Percentiles rank a stretch among this genome's conserved stretches.
Evolutionary conservation across 768 basidiomycete genomes (phyloP).

Genomic region (Hypholoma fasciculare): DNA sequence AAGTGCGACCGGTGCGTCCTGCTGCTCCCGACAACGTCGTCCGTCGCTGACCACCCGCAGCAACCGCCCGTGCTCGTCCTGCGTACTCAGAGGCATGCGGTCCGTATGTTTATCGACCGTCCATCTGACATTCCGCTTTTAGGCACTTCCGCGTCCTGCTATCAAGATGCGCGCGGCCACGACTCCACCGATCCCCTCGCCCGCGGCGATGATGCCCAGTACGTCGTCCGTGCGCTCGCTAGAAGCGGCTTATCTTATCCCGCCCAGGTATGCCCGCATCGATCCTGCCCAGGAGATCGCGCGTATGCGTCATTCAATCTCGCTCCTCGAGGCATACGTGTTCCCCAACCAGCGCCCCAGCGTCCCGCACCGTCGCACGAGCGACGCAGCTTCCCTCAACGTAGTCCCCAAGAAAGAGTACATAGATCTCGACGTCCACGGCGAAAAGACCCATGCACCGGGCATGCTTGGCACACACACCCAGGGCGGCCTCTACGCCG

Average conservation of each 20-base stretch:
- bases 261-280: slow-evolving; percentile 42
- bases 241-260: slow-evolving; percentile 15
- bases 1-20: slow-evolving; percentile 78
- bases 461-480: slow-evolving; percentile 68
- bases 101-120: slow-evolving; percentile 7
- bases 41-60: slow-evolving; percentile 35
- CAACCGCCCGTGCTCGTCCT: slow-evolving; percentile 87
- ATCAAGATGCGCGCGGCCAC: slow-evolving; percentile 71
- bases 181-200: slow-evolving; percentile 50
- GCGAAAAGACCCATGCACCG: slow-evolving; percentile 50
- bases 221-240: slow-evolving; percentile 27
- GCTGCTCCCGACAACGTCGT: slow-evolving; percentile 5
- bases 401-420: slow-evolving; percentile 56
- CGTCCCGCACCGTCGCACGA: slow-evolving; percentile 33
- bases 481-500: slow-evolving; percentile 72
- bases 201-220: slow-evolving; percentile 67
- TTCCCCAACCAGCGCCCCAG: slow-evolving; percentile 42
- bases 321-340: slow-evolving; percentile 63
- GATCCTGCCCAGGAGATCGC: slow-evolving; percentile 70
- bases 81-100: slow-evolving; percentile 72
- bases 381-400: slow-evolving; percentile 31
- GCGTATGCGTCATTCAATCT: slow-evolving; percentile 66
- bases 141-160: slow-evolving; percentile 83
- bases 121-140: slow-evolving; percentile 23
- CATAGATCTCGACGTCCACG: slow-evolving; percentile 41